phyloP scores from a whole-genome alignment of 148 eudicot species.

The Fagopyrum tataricum region DNA sequence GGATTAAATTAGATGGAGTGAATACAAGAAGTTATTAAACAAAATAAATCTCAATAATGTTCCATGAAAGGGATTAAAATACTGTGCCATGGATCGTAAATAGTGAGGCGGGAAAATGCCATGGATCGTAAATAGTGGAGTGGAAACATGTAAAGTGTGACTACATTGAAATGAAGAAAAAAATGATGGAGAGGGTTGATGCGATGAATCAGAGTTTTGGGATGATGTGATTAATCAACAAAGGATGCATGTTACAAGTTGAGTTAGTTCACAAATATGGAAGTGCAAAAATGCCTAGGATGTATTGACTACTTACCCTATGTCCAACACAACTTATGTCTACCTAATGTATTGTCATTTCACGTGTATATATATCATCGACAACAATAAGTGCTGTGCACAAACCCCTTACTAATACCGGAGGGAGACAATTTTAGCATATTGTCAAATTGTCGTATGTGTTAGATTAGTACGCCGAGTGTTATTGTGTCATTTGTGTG shows the following conservation, averaged over 20 bases:
- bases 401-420: not conserved
- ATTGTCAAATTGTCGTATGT: too few species aligned
- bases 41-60: too few species aligned
- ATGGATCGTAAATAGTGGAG: slow-evolving; percentile 1
- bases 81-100: not conserved
- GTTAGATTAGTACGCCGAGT: too few species aligned
- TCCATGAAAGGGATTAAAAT: too few species aligned
- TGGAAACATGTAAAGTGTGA: not conserved
- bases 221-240: slow-evolving; percentile 5
- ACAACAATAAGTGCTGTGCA: not conserved
- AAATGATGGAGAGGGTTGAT: not conserved
- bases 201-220: slow-evolving; percentile 1
- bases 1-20: too few species aligned
- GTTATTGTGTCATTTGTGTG: not conserved
- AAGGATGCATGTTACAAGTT: slow-evolving; percentile 3
- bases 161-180: not conserved
- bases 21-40: too few species aligned
- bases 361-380: not conserved
- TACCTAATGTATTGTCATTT: not conserved
- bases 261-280: not conserved
- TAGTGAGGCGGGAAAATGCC: not conserved
- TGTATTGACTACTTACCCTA: not conserved
- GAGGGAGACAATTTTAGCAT: too few species aligned
- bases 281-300: not conserved
- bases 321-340: not conserved